These are phyloP conservation scores for Pichia manshurica DNA, from an alignment of 805 yeast genomes.

Conservation along the genomic window DNA sequence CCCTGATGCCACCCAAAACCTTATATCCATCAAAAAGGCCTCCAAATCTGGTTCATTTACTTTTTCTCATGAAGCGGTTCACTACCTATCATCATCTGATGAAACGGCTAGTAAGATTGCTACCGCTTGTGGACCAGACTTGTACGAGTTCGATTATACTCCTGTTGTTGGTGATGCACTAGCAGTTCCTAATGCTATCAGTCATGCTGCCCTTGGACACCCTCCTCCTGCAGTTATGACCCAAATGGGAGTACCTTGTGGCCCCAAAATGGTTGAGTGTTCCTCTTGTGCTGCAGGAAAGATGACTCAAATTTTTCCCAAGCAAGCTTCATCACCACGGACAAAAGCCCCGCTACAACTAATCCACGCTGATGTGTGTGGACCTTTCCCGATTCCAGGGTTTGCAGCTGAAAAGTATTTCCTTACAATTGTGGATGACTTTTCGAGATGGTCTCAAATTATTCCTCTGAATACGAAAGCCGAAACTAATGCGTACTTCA, in stretches of 20 bases:
- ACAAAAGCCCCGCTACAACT: conserved; percentile 3
- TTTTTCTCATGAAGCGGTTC: not conserved
- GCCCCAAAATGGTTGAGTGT: not conserved
- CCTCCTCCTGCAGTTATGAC: conserved; percentile 4
- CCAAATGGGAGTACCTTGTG: not conserved
- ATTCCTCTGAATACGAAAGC: not conserved
- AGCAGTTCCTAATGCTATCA: too few species aligned
- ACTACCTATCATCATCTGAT: not conserved
- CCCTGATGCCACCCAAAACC: not conserved
- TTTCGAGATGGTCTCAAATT: conserved; percentile 1
- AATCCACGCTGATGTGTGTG: conserved; percentile 6
- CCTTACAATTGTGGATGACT: conserved; percentile 12
- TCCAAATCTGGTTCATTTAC: not conserved
- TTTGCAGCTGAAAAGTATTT: conserved; percentile 7
- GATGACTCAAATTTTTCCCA: not conserved
- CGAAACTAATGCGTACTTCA: not conserved
- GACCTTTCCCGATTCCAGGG: conserved; percentile 10
- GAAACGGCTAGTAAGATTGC: not conserved
- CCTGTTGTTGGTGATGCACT: not conserved
- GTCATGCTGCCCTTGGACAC: not conserved
- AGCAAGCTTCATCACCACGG: not conserved
- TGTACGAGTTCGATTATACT: not conserved
- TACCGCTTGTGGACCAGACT: not conserved
- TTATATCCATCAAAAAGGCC: not conserved
- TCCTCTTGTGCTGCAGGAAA: conserved; percentile 3